phyloP scores from a whole-genome alignment of 1,284 basidiomycete species.

The Boletellus deceptivus region DNA sequence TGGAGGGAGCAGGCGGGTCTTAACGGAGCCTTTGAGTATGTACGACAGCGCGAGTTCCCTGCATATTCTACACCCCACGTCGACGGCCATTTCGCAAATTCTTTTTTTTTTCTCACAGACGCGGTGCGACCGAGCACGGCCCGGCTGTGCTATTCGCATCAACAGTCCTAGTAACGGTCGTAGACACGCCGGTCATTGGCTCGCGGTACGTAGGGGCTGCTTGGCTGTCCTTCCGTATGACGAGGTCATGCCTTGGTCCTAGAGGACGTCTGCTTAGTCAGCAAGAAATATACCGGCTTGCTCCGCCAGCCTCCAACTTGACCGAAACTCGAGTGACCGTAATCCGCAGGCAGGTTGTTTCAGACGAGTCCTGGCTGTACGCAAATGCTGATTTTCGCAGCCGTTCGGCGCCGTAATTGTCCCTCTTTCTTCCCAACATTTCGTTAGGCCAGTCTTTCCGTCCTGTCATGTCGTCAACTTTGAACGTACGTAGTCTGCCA shows the following conservation, averaged over 20 bases:
- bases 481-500: constrained; percentile 48
- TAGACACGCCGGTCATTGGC: background rate
- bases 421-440: constrained; percentile 16
- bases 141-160: background rate
- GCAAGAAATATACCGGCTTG: constrained; percentile 27
- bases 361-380: background rate
- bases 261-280: constrained; percentile 29
- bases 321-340: constrained; percentile 12
- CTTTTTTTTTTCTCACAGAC: constrained; percentile 15
- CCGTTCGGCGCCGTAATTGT: constrained; percentile 12
- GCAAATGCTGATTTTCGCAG: constrained; percentile 11
- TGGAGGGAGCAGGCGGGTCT: background rate
- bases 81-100: background rate
- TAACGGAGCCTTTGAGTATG: background rate
- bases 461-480: constrained; percentile 57
- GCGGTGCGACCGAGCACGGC: background rate
- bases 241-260: too few relatives aligned
- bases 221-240: too few relatives aligned
- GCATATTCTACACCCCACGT: constrained; percentile 2
- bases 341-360: constrained; percentile 13
- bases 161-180: background rate
- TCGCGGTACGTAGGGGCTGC: too few relatives aligned
- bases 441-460: constrained; percentile 13
- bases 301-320: constrained; percentile 25
- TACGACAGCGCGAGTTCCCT: background rate